These are phyloP conservation scores for Flaveria ramosissima DNA, from an alignment of 129 eudicot genomes.

Conservation along the genomic window DNA sequence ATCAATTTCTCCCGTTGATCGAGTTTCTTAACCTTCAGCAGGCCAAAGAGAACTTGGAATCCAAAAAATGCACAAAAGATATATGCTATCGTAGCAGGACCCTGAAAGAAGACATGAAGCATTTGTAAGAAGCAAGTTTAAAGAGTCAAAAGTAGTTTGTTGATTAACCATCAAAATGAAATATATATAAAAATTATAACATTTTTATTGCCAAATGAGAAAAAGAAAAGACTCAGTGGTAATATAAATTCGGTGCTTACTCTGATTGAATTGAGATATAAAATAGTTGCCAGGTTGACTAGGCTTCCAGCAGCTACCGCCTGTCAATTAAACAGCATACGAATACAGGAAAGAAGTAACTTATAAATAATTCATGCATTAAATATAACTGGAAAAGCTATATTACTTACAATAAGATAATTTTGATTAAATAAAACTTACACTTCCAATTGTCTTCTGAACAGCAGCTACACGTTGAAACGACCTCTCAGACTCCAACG, in stretches of 20 bases:
- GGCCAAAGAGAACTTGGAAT: conserved; percentile 83
- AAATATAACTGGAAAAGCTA: neutral
- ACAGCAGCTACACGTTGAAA: conserved; percentile 98
- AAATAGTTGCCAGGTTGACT: conserved; percentile 83
- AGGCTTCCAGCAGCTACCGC: conserved; percentile 95
- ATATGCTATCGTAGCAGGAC: conserved; percentile 74
- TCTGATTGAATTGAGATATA: conserved; percentile 66
- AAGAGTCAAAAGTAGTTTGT: neutral
- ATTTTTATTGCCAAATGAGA: neutral
- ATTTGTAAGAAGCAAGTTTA: conserved; percentile 6
- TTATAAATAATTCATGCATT: neutral
- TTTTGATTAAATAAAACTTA: conserved; percentile 35
- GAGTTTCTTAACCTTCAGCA: conserved; percentile 80
- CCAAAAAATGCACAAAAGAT: conserved; percentile 73
- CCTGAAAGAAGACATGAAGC: conserved; percentile 39
- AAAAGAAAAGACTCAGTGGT: neutral
- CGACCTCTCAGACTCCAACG: conserved; percentile 95
- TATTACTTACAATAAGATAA: neutral
- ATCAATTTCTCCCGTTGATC: conserved; percentile 83
- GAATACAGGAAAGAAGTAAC: conserved; percentile 1
- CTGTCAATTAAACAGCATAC: conserved; percentile 46
- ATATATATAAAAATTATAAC: neutral
- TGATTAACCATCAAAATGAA: neutral
- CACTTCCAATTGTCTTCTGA: conserved; percentile 86
- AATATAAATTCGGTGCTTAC: conserved; percentile 42